Evolutionary conservation across 1,284 basidiomycete species (phyloP).

Genomic region (Apiotrichum sp.): DNA sequence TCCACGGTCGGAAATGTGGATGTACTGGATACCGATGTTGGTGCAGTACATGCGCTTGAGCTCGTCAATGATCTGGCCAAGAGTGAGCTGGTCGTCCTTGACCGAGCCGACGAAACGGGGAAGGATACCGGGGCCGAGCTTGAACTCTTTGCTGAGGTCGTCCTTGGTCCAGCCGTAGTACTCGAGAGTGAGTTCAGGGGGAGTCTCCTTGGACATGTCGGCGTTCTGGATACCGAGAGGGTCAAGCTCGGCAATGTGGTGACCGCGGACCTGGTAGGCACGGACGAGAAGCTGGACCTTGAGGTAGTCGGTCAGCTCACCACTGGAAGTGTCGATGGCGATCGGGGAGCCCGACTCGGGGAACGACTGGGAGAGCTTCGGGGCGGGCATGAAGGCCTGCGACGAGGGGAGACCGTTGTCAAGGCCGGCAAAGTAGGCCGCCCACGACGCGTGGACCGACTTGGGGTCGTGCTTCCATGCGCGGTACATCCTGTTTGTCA

Average conservation of each 20-base stretch:
- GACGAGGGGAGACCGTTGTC: conserved; percentile 79
- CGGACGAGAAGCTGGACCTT: conserved; percentile 96
- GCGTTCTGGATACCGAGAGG: conserved; percentile 87
- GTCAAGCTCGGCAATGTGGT: conserved; percentile 92
- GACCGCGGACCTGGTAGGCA: conserved; percentile 97
- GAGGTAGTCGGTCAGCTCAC: conserved; percentile 85
- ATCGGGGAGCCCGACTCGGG: conserved; percentile 77
- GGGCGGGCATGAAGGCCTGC: conserved; percentile 80
- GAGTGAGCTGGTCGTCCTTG: conserved; percentile 71
- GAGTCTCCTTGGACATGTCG: conserved; percentile 68
- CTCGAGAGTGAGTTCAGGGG: conserved; percentile 83
- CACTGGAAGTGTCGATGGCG: conserved; percentile 55
- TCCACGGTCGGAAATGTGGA: conserved; percentile 97
- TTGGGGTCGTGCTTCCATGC: conserved; percentile 84
- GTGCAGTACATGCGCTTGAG: conserved; percentile 96
- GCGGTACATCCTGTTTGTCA: conserved; percentile 65
- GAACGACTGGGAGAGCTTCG: conserved; percentile 52
- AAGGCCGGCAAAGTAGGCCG: conserved; percentile 88
- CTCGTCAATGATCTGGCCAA: conserved; percentile 87
- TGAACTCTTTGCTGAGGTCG: conserved; percentile 90
- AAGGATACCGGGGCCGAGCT: conserved; percentile 89
- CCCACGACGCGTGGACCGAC: conserved; percentile 92
- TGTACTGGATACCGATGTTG: conserved; percentile 91
- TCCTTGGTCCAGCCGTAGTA: conserved; percentile 92
- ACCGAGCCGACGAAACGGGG: conserved; percentile 70